These are phyloP conservation scores for Aspergillus neotritici DNA, from an alignment of 2,329 filamentous ascomycete genomes.

Conservation along the genomic window DNA sequence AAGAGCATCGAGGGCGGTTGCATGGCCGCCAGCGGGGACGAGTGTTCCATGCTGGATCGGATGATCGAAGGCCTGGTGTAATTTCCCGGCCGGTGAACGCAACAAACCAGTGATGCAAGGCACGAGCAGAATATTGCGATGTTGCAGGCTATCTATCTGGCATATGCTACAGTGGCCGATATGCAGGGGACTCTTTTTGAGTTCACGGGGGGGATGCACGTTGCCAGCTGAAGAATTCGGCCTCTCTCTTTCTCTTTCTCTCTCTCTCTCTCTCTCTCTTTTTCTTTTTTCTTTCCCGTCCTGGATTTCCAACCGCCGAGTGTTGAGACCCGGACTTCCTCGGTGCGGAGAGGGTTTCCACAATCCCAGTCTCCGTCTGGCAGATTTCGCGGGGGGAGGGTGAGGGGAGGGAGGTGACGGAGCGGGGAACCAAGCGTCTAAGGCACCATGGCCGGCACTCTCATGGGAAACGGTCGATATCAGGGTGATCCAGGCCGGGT, in stretches of 20 bases:
- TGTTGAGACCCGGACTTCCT: constrained; percentile 9
- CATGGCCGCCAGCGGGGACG: constrained; percentile 90
- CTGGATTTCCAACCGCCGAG: constrained; percentile 6
- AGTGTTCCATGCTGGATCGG: constrained; percentile 67
- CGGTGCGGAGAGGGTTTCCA: constrained; percentile 7
- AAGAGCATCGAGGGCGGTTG: constrained; percentile 63
- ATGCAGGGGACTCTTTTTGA: no score
- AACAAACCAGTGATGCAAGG: constrained; percentile 1
- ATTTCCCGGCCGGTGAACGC: not conserved
- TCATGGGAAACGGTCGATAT: constrained; percentile 1
- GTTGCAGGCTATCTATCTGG: constrained; percentile 13
- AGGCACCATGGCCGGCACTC: constrained; percentile 25
- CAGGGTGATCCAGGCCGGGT: constrained; percentile 8
- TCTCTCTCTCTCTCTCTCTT: constrained; percentile 3
- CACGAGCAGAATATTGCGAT: constrained; percentile 1
- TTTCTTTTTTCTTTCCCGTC: not conserved
- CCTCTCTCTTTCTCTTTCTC: constrained; percentile 2
- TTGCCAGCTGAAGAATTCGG: constrained; percentile 8
- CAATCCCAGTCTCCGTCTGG: constrained; percentile 8
- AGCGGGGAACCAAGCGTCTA: constrained; percentile 10
- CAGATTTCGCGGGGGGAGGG: no score
- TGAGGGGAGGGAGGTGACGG: no score
- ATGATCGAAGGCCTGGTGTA: constrained; percentile 9
- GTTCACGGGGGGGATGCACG: constrained; percentile 2
- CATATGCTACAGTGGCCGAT: constrained; percentile 17